These are phyloP conservation scores for Penicillium olsonii DNA, from an alignment of 2,329 filamentous ascomycete species.

Conservation along the genomic window DNA sequence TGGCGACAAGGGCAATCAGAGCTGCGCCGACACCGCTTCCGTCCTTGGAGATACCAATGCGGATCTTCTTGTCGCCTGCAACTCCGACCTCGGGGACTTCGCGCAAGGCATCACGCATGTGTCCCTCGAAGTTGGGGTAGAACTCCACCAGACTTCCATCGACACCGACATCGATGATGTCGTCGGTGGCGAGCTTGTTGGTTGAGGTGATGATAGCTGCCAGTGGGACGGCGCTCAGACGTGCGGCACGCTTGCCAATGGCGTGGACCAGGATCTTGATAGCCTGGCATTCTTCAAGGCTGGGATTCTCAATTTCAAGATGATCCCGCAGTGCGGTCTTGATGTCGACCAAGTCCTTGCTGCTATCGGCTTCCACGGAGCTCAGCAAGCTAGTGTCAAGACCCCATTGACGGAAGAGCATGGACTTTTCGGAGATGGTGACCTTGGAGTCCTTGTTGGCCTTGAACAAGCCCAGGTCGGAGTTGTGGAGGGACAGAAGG, in stretches of 20 bases:
- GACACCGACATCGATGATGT: conserved; percentile 86
- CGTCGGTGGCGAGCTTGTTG: conserved; percentile 66
- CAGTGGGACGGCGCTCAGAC: conserved; percentile 84
- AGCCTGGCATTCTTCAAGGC: conserved; percentile 80
- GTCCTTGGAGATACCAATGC: conserved; percentile 96
- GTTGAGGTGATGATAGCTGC: conserved; percentile 81
- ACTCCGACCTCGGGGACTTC: conserved; percentile 76
- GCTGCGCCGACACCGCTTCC: conserved; percentile 94
- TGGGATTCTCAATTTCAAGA: conserved; percentile 74
- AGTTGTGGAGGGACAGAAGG: conserved; percentile 70
- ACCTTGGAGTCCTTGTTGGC: conserved; percentile 75
- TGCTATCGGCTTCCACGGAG: conserved; percentile 78
- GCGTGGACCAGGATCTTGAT: conserved; percentile 82
- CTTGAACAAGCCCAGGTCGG: conserved; percentile 70
- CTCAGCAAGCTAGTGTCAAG: conserved; percentile 90
- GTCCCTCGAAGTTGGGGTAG: conserved; percentile 87
- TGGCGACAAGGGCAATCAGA: conserved; percentile 87
- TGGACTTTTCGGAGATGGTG: conserved; percentile 63
- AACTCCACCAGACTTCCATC: conserved; percentile 94
- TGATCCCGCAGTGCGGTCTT: conserved; percentile 76
- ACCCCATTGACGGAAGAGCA: conserved; percentile 79
- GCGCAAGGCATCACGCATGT: conserved; percentile 79
- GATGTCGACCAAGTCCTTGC: conserved; percentile 68
- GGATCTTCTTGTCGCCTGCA: conserved; percentile 78
- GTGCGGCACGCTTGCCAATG: conserved; percentile 83